Base-by-base conservation (phyloP, 73 alveolate species). In the Paramecium pentaurelia region DNA sequence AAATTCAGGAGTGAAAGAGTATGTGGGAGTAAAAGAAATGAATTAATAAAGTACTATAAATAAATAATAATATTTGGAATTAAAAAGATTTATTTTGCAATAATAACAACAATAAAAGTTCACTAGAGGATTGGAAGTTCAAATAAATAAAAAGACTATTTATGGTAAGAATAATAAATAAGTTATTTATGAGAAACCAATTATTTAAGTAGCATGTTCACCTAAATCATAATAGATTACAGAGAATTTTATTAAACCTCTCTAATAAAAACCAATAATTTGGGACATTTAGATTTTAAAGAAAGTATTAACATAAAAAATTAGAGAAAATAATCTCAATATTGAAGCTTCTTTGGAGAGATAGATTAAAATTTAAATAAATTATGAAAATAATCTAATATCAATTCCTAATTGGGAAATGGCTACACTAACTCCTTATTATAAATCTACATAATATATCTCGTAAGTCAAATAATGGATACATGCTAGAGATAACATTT, bases 381-480 rank as follows among this genome's bases (percentile, higher is more conserved):
- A 80, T 80, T 80, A 44, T 14, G 91, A 80, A 80, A 49, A 40
- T 0, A 32, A 32, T 47, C 4, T 36, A 5, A 80, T 47, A 8
- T 5, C 25, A 12, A 49, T 80, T 22, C 71, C 37, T 8, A 40
- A 40, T 42, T 80, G 91, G 91, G 91, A 80, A 49, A 18, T 9
- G 49, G 77, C 64, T 10, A 45, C 47, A 27, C 32, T 80, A 2
- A 44, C 58, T 25, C 77, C 91, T 11, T 45, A 49, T 27, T 80
- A 80, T 47, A 40, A 28, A 44, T 45, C 77, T 12, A 80, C 91
- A 20, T 6, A 40, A 80, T 80, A 80, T 25, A 80, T 80, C 20
- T 22, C 91, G 7, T 45, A 45, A 49, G 91, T 80, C 7, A 80
- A 80, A 25, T 47, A 80, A 80, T 80, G 91, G 91, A 80, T 80